Evolutionary conservation across 441 rosid species (phyloP).

Genomic region (Adansonia madagascariensis): DNA sequence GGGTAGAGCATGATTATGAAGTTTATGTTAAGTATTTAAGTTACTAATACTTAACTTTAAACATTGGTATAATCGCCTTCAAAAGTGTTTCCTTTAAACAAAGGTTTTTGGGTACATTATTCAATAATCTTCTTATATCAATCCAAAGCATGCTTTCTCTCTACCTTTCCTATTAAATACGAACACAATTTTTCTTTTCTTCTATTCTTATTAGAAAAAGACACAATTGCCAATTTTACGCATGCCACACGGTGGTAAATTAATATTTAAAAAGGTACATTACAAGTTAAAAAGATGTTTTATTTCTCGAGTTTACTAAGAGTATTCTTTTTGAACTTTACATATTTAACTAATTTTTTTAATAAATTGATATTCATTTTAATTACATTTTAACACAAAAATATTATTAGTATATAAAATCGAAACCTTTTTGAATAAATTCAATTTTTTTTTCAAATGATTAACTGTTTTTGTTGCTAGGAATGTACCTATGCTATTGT

Average conservation of each 20-base stretch:
- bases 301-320: background rate
- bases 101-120: constrained; percentile 22
- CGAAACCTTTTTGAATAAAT: background rate
- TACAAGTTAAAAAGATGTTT: background rate
- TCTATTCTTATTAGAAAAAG: background rate
- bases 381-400: too few relatives aligned
- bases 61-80: background rate
- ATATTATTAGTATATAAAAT: too few relatives aligned
- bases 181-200: too few relatives aligned
- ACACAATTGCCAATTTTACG: background rate
- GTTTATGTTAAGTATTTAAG: constrained; percentile 7
- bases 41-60: background rate
- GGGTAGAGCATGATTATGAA: constrained; percentile 39
- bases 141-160: constrained; percentile 39
- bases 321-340: background rate
- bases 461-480: background rate
- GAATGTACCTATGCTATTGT: background rate
- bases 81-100: constrained; percentile 12
- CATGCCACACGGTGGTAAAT: background rate
- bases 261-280: background rate
- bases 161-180: background rate
- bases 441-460: background rate
- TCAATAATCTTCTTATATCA: constrained; percentile 40
- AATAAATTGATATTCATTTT: too few relatives aligned
- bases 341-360: background rate